These are phyloP conservation scores for Xerocomus potaroensis DNA, from an alignment of 768 basidiomycete genomes.

Conservation along the genomic window DNA sequence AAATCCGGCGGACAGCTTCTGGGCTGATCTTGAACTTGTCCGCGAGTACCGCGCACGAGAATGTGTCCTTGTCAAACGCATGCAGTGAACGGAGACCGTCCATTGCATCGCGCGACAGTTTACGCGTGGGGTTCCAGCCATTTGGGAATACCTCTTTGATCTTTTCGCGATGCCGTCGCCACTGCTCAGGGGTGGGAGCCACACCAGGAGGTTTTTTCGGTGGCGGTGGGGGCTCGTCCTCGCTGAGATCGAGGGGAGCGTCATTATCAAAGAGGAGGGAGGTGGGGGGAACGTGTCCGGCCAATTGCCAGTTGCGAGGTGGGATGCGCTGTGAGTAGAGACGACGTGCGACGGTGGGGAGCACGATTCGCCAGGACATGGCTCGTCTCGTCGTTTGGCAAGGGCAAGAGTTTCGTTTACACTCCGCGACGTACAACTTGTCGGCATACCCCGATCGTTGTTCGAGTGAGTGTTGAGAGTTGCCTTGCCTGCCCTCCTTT, in stretches of 20 bases:
- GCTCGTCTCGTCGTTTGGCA: background rate
- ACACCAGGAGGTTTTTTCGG: slow-evolving; percentile 15
- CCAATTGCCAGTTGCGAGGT: slow-evolving; percentile 29
- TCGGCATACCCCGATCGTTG: slow-evolving; percentile 22
- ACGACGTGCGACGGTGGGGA: slow-evolving; percentile 17
- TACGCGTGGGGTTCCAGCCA: slow-evolving; percentile 77
- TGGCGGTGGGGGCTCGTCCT: slow-evolving; percentile 28
- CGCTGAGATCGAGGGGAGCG: slow-evolving; percentile 24
- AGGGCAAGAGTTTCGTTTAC: background rate
- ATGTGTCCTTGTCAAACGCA: slow-evolving; percentile 55
- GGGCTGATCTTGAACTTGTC: slow-evolving; percentile 74
- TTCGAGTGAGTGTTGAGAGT: too few relatives aligned
- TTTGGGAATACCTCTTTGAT: slow-evolving; percentile 54
- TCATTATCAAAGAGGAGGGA: slow-evolving; percentile 24
- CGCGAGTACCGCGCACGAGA: slow-evolving; percentile 65
- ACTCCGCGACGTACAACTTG: slow-evolving; percentile 15
- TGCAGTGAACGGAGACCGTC: slow-evolving; percentile 69
- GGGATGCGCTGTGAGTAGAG: slow-evolving; percentile 22
- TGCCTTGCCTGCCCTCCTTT: too few relatives aligned
- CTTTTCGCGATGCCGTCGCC: slow-evolving; percentile 45
- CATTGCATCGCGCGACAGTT: slow-evolving; percentile 82
- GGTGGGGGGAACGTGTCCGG: slow-evolving; percentile 31
- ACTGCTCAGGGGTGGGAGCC: slow-evolving; percentile 40
- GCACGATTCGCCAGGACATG: slow-evolving; percentile 18
- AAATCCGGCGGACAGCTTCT: slow-evolving; percentile 75